Evolutionary conservation across 1,284 basidiomycete species (phyloP), one percentile per base, ranked within the genome.

Genomic region (Rhodotorula sp.): DNA sequence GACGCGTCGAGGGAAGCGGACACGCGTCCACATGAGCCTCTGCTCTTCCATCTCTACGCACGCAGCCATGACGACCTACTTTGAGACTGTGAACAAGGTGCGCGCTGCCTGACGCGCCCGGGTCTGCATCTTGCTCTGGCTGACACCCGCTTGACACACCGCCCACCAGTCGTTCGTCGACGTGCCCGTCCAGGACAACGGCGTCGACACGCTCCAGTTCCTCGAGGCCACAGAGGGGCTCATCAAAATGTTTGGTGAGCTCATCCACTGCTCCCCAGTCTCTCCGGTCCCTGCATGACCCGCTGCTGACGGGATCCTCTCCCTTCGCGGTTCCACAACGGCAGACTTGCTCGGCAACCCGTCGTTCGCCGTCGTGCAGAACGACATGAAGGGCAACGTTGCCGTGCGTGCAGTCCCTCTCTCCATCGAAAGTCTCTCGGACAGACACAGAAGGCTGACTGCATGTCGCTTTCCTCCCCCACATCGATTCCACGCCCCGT

Each of bases 121-220:
- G 33, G 45, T 30, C 58, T 61, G 8, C 22, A 53, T 60, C 56
- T 24, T 4, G 17, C 15, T 45, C 44, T 24, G 22, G 4, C 7
- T 30, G 26, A 6, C 14, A 7, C 22, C 7, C n/a, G n/a, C n/a
- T n/a, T n/a, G n/a, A n/a, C n/a, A n/a, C n/a, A n/a, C n/a, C n/a
- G n/a, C n/a, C n/a, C n/a, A n/a, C n/a, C n/a, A 95, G 93, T 93
- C 91, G 33, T 97, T 93, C 80, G 88, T 87, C 77, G 91, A 96
- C 81, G 95, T 99, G 45, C 86, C 90, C 48, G 85, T 93, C 78
- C 92, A 90, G 72, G 89, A 92, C 76, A 85, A 85, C 74, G 95
- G 95, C 75, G 87, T 99, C 80, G 89, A 97, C 80, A 98, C 96
- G 6, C 81, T 86, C 56, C 84, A 86, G 57, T 99, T 99, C 84